Evolutionary conservation across 2,329 filamentous ascomycete species (phyloP).

Genomic region (Furcasterigmium furcatum): DNA sequence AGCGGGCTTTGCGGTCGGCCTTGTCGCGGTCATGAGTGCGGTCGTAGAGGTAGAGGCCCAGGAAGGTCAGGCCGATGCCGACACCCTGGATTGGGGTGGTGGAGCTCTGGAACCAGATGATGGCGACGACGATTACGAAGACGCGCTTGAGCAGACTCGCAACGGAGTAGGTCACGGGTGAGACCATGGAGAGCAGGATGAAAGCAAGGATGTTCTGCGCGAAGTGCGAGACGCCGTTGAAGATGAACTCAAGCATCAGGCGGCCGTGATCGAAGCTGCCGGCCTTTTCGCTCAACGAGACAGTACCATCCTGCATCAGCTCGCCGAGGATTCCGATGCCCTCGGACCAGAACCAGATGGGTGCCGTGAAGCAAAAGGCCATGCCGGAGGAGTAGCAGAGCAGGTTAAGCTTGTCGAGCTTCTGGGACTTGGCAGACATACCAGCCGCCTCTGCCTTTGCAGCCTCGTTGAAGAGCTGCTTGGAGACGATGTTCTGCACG

Average conservation of each 20-base stretch:
- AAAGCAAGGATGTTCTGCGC: constrained; percentile 95
- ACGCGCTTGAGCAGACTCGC: constrained; percentile 95
- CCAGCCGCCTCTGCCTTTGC: constrained; percentile 78
- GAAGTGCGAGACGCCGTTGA: constrained; percentile 97
- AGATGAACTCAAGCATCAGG: constrained; percentile 79
- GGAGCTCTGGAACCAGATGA: constrained; percentile 91
- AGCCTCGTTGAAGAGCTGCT: constrained; percentile 94
- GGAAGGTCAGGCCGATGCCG: constrained; percentile 84
- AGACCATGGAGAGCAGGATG: constrained; percentile 85
- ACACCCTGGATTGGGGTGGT: constrained; percentile 80
- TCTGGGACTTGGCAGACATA: constrained; percentile 59
- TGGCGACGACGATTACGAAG: constrained; percentile 91
- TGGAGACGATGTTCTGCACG: constrained; percentile 97
- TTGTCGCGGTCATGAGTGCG: constrained; percentile 85
- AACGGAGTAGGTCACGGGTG: constrained; percentile 95
- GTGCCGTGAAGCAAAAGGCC: constrained; percentile 82
- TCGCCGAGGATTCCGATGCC: constrained; percentile 75
- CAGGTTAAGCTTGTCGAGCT: constrained; percentile 94
- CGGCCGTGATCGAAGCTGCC: constrained; percentile 75
- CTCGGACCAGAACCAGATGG: constrained; percentile 92
- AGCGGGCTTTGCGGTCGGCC: constrained; percentile 76
- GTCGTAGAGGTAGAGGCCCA: constrained; percentile 94
- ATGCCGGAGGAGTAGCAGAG: constrained; percentile 95
- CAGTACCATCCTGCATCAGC: constrained; percentile 66
- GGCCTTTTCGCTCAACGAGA: constrained; percentile 57